Percentiles rank a stretch among this genome's conserved stretches.
Evolutionary conservation across 441 rosid genomes (phyloP).

Genomic region (Isatis lusitanica): DNA sequence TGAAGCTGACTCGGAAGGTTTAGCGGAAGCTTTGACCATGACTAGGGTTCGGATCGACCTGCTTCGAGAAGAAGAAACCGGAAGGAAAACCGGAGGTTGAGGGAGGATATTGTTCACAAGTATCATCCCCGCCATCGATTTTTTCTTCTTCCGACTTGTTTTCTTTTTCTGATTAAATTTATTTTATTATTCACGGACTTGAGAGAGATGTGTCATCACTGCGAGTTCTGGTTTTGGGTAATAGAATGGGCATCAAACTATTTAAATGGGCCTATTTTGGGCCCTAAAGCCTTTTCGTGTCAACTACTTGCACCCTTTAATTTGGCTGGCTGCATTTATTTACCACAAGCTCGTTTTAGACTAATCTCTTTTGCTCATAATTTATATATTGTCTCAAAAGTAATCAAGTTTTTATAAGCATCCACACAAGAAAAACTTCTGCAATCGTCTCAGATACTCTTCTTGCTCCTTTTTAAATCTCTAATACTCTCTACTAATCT

Average conservation of each 20-base stretch:
- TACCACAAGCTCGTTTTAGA: no score
- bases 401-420: no score
- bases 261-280: neutral
- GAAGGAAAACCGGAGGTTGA: slow-evolving; percentile 38
- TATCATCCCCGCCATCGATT: slow-evolving; percentile 61
- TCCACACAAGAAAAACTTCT: neutral
- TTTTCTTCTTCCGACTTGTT: neutral
- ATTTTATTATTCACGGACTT: neutral
- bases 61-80: slow-evolving; percentile 34
- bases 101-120: slow-evolving; percentile 45
- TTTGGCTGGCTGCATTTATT: no score
- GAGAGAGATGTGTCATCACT: neutral
- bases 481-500: no score
- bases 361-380: no score
- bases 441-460: no score
- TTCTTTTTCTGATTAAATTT: neutral
- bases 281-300: neutral
- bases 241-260: neutral
- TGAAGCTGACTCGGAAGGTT: slow-evolving; percentile 43
- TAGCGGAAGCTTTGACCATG: slow-evolving; percentile 54
- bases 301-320: no score
- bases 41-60: slow-evolving; percentile 30
- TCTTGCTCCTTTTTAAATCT: no score
- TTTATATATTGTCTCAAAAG: no score
- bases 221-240: neutral